These are phyloP conservation scores for Penicillium hesseltinei DNA, from an alignment of 2,329 filamentous ascomycete genomes.

Conservation along the genomic window DNA sequence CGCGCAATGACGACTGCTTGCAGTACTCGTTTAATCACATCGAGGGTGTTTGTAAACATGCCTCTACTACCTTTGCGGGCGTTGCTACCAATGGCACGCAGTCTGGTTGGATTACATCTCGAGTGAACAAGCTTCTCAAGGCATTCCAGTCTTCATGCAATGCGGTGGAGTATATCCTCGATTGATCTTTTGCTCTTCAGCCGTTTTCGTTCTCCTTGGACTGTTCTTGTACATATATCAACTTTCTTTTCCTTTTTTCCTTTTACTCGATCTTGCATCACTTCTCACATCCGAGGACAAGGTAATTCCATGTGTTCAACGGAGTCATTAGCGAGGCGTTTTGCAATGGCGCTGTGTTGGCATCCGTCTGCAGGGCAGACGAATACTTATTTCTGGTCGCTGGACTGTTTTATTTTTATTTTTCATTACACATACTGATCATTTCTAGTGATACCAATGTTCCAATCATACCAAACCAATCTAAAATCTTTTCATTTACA, in stretches of 20 bases:
- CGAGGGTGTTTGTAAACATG: conserved; percentile 18
- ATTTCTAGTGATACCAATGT: background rate
- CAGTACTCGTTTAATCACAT: conserved; percentile 27
- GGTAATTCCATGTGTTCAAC: background rate
- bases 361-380: conserved; percentile 14
- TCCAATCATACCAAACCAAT: background rate
- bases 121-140: conserved; percentile 23
- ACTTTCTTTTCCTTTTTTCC: conserved; percentile 8
- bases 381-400: background rate
- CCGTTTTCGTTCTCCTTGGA: background rate
- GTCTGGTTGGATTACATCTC: conserved; percentile 28
- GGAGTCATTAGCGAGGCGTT: conserved; percentile 22
- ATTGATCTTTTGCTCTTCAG: conserved; percentile 8
- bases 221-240: conserved; percentile 15
- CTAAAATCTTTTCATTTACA: background rate
- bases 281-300: background rate
- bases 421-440: background rate
- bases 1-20: conserved; percentile 24
- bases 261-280: background rate
- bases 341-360: conserved; percentile 5
- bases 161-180: conserved; percentile 24
- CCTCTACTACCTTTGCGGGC: conserved; percentile 22
- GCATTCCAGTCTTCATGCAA: conserved; percentile 25
- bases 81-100: conserved; percentile 15
- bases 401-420: background rate